Percentiles rank a stretch among this genome's conserved stretches.
These are phyloP conservation scores for Piedraia hortae DNA, from an alignment of 2,329 filamentous ascomycete genomes.

Conservation along the genomic window DNA sequence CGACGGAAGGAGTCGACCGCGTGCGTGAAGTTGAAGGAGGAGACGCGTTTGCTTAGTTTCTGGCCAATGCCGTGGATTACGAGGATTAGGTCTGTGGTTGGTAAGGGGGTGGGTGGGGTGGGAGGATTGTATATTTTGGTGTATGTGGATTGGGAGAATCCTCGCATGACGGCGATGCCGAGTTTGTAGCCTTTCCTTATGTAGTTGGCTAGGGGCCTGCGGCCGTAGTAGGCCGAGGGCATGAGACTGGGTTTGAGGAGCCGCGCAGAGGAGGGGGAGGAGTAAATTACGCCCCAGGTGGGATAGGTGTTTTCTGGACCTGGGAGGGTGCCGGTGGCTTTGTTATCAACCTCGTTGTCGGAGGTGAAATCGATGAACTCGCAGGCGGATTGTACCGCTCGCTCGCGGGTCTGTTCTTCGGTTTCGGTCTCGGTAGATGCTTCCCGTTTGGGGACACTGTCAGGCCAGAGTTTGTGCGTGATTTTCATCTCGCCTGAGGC, in stretches of 20 bases:
- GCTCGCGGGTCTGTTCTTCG: slow-evolving; percentile 17
- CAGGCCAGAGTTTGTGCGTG: slow-evolving; percentile 55
- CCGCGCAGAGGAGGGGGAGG: slow-evolving; percentile 48
- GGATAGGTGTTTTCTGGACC: slow-evolving; percentile 30
- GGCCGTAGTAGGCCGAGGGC: slow-evolving; percentile 61
- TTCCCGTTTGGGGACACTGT: slow-evolving; percentile 27
- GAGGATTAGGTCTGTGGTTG: slow-evolving; percentile 42
- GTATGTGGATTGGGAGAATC: slow-evolving; percentile 60
- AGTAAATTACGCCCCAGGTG: slow-evolving; percentile 65
- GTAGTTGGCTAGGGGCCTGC: slow-evolving; percentile 48
- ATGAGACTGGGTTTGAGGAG: slow-evolving; percentile 64
- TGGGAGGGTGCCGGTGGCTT: slow-evolving; percentile 19
- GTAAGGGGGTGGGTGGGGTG: no score
- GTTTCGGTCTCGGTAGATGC: slow-evolving; percentile 18
- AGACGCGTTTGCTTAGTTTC: slow-evolving; percentile 78
- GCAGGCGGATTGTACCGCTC: slow-evolving; percentile 18
- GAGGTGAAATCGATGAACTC: slow-evolving; percentile 22
- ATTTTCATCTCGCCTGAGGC: slow-evolving; percentile 79
- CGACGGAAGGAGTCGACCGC: slow-evolving; percentile 76
- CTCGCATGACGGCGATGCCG: slow-evolving; percentile 65
- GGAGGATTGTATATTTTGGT: slow-evolving; percentile 44
- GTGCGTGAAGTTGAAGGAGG: slow-evolving; percentile 93
- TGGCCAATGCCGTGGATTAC: slow-evolving; percentile 92
- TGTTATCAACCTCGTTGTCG: slow-evolving; percentile 20
- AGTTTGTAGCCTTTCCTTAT: slow-evolving; percentile 63